Evolutionary conservation across 2,329 filamentous ascomycete species (phyloP), one percentile per base, ranked within the genome.

Genomic region (Colletotrichum scovillei): DNA sequence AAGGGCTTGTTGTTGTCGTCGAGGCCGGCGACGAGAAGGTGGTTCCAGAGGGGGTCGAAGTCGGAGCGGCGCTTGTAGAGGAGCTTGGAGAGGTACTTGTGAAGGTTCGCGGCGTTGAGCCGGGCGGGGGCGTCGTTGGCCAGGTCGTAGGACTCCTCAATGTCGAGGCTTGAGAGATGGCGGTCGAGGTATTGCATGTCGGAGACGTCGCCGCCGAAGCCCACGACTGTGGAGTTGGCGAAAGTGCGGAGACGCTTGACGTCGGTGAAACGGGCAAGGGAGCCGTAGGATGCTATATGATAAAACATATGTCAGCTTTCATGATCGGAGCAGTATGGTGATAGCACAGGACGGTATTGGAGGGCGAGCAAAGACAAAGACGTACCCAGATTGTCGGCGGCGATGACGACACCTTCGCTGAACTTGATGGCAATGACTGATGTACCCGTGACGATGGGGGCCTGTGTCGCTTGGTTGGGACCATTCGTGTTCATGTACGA

Each of bases 121-220:
- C 86, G 85, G 55, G 76, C 72, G 55, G 82, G 81, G 79, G 88
- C 85, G 74, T 80, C 84, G 59, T 72, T 80, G 76, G 80, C 83
- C 76, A 79, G 81, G 76, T 83, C 89, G 88, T 99, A 98, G 81
- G 95, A 93, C 88, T 98, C 95, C 82, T 93, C 90, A 83, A 97
- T 95, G 82, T 94, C 92, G 79, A 98, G 93, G 75, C 94, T 93
- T 80, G 90, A 92, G 78, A 99, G 92, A 80, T 98, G 91, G 78
- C 97, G 92, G 90, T 98, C 94, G 78, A 99, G 92, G 88, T 97
- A 97, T 88, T 99, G 97, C 97, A 99, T 98, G 88, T 99, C 97
- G 76, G 94, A 97, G 79, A 99, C 93, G 87, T 99, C 97, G 83
- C 97, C 97, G 83, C 95, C 95, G 86, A 98, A 97, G 79, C 97